Conservation (phyloP, 495 filamentous ascomycete genomes). For the Talaromyces wortmannii region DNA sequence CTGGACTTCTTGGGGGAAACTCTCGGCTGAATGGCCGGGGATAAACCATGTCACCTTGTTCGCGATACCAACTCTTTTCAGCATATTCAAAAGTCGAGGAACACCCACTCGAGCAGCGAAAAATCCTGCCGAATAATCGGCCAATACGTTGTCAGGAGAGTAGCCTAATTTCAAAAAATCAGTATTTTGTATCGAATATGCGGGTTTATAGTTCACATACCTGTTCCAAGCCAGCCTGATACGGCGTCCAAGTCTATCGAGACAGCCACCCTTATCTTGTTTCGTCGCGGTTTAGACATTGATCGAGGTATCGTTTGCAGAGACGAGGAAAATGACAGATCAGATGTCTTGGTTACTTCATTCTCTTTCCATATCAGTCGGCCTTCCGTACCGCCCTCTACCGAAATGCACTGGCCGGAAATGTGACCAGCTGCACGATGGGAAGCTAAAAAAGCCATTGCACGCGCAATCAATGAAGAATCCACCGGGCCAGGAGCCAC, state of each 20-base stretch:
- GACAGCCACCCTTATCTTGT: conserved; percentile 43
- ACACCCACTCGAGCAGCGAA: conserved; percentile 55
- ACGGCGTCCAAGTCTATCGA: conserved; percentile 57
- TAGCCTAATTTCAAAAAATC: conserved; percentile 10
- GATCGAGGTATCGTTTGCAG: conserved; percentile 15
- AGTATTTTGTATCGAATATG: conserved; percentile 3
- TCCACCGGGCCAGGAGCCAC: conserved; percentile 46
- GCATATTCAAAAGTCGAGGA: conserved; percentile 49
- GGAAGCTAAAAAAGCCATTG: conserved; percentile 46
- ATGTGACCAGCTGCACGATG: conserved; percentile 48
- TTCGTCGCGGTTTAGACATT: conserved; percentile 18
- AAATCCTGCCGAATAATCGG: conserved; percentile 53
- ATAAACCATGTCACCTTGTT: conserved; percentile 57
- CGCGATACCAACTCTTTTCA: conserved; percentile 44
- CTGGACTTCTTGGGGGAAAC: conserved; percentile 46
- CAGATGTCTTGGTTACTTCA: conserved; percentile 15
- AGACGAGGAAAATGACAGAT: neutral
- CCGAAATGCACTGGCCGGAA: conserved; percentile 43
- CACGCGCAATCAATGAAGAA: conserved; percentile 24
- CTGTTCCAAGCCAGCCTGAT: conserved; percentile 54
- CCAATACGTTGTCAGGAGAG: conserved; percentile 41
- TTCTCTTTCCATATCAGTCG: conserved; percentile 37
- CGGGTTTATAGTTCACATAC: conserved; percentile 8
- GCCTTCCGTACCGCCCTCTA: conserved; percentile 47
- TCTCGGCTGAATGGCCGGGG: conserved; percentile 56